phyloP scores from a whole-genome alignment of 2,329 filamentous ascomycete species.

The Pleoardoris graminearum region DNA sequence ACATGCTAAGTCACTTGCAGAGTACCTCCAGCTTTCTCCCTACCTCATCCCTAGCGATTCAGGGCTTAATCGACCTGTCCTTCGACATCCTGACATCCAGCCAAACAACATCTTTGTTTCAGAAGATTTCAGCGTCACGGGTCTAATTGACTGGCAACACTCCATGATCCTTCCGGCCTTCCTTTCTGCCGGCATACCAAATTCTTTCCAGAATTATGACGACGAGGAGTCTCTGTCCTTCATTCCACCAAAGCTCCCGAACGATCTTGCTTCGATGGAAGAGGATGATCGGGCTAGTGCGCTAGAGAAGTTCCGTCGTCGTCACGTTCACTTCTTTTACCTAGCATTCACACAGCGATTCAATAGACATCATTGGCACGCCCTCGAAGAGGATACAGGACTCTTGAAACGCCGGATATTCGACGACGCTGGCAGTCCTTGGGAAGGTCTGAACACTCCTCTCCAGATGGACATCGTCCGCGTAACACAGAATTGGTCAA shows the following conservation, averaged over 20 bases:
- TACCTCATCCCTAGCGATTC: conserved; percentile 24
- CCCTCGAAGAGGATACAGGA: conserved; percentile 23
- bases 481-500: conserved; percentile 23
- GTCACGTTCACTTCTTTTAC: conserved; percentile 39
- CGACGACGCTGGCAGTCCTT: conserved; percentile 28
- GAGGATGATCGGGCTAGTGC: conserved; percentile 18
- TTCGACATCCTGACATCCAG: conserved; percentile 44
- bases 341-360: conserved; percentile 28
- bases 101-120: conserved; percentile 32
- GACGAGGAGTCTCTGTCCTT: conserved; percentile 32
- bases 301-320: conserved; percentile 29
- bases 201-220: conserved; percentile 47
- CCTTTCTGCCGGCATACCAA: conserved; percentile 45
- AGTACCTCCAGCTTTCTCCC: conserved; percentile 22
- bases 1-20: conserved; percentile 18
- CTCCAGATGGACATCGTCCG: conserved; percentile 32
- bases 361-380: conserved; percentile 30
- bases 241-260: conserved; percentile 21
- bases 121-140: conserved; percentile 38
- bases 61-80: conserved; percentile 22
- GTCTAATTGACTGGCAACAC: conserved; percentile 49
- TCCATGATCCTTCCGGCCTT: conserved; percentile 43
- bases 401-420: conserved; percentile 29
- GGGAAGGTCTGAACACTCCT: conserved; percentile 33
- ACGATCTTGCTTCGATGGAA: conserved; percentile 19